These are phyloP conservation scores for Solanum neorickii DNA, from an alignment of 257 asterid genomes.

Conservation along the genomic window DNA sequence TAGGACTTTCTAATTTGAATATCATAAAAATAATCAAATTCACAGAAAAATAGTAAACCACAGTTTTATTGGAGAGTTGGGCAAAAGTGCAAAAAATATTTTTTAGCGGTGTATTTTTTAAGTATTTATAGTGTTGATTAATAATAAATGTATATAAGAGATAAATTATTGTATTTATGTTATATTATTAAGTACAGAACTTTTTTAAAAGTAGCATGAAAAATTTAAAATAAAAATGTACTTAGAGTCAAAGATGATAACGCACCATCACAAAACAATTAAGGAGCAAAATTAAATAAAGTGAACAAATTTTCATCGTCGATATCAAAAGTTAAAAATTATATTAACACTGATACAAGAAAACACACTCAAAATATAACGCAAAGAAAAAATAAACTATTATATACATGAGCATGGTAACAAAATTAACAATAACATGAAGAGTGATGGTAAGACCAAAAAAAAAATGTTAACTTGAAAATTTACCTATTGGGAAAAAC, in stretches of 20 bases:
- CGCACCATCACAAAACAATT: neutral
- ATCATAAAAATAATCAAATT: too few species aligned
- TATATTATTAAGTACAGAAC: neutral
- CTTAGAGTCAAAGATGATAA: neutral
- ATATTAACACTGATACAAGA: neutral
- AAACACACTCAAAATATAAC: neutral
- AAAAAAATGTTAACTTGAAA: neutral
- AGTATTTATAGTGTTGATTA: too few species aligned
- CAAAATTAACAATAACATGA: neutral
- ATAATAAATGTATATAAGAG: too few species aligned
- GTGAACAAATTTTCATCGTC: too few species aligned
- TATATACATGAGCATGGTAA: neutral
- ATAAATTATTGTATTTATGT: neutral
- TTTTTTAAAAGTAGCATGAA: too few species aligned
- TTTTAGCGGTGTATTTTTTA: too few species aligned
- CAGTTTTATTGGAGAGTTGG: too few species aligned
- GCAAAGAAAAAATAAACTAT: neutral
- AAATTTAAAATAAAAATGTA: too few species aligned
- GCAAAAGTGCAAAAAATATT: too few species aligned
- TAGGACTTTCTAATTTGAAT: too few species aligned
- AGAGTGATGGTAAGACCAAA: too few species aligned
- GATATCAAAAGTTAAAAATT: neutral
- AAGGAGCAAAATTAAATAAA: neutral
- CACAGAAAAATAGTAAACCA: too few species aligned
- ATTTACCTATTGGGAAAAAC: neutral